Percentiles rank a stretch among this genome's conserved stretches.
Conservation (phyloP, 345 rosid species). For the Ceriops tagal region DNA sequence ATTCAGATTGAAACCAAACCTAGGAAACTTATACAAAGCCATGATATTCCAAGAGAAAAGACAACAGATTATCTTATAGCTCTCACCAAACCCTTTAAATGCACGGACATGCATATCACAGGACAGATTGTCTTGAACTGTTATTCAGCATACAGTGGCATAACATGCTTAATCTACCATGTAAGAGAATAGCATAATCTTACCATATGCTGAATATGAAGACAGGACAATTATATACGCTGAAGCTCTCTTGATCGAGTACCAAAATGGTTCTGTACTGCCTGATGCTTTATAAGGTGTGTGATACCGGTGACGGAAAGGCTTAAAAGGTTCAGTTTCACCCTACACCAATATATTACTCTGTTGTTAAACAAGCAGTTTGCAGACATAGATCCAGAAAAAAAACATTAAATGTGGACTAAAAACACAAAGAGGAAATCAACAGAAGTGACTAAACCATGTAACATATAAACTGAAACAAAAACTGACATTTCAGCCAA, state of each 20-base stretch:
- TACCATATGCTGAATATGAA: conserved; percentile 19
- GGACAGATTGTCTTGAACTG: not conserved
- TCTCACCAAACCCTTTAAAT: not conserved
- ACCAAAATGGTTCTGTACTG: conserved; percentile 20
- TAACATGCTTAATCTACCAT: not conserved
- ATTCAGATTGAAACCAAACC: no score
- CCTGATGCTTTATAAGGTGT: conserved; percentile 17
- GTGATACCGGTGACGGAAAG: conserved; percentile 8
- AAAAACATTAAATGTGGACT: not conserved
- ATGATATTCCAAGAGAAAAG: no score
- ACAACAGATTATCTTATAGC: no score
- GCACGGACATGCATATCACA: not conserved
- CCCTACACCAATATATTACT: conserved; percentile 2
- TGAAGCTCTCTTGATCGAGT: conserved; percentile 21
- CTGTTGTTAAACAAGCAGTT: not conserved
- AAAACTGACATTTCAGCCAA: not conserved
- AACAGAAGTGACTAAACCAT: not conserved
- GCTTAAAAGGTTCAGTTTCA: conserved; percentile 17
- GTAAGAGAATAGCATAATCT: not conserved
- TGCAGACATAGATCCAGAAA: not conserved
- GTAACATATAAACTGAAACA: not conserved
- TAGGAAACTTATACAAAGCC: no score
- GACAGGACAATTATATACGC: conserved; percentile 19
- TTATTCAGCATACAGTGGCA: not conserved
- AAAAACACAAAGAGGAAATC: not conserved